These are phyloP conservation scores for Trichoderma sp. DNA, from an alignment of 2,329 filamentous ascomycete species.

Conservation along the genomic window DNA sequence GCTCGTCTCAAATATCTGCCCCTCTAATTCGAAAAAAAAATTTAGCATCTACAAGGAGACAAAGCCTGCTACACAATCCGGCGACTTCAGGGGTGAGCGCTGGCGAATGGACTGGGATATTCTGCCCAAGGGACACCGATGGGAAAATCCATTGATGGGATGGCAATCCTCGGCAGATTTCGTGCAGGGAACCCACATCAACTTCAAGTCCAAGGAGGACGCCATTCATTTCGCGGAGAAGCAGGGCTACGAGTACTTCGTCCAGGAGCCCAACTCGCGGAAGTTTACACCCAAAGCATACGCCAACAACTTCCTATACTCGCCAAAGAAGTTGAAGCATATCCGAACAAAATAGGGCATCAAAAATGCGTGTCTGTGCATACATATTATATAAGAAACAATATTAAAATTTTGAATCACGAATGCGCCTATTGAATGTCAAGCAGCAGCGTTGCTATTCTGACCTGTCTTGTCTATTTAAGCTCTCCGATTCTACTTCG, in stretches of 20 bases:
- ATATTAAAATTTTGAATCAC: background rate
- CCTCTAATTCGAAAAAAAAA: background rate
- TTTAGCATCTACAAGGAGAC: conserved; percentile 82
- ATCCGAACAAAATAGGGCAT: conserved; percentile 69
- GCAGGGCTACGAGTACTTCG: conserved; percentile 98
- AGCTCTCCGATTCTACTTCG: background rate
- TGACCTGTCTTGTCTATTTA: background rate
- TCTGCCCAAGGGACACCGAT: conserved; percentile 84
- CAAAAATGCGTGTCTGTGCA: background rate
- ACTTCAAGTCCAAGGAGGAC: conserved; percentile 91
- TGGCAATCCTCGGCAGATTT: conserved; percentile 95
- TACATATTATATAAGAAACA: background rate
- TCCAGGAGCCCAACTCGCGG: conserved; percentile 91
- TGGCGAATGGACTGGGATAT: conserved; percentile 99
- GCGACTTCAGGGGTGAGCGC: conserved; percentile 74
- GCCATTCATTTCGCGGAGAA: conserved; percentile 95
- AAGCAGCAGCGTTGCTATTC: background rate
- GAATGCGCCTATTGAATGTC: background rate
- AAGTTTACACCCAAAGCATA: conserved; percentile 89
- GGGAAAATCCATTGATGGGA: conserved; percentile 98
- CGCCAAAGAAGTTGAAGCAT: conserved; percentile 80
- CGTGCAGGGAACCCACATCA: conserved; percentile 90
- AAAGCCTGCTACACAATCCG: conserved; percentile 96
- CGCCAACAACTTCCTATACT: conserved; percentile 92
- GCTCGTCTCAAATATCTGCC: background rate